Evolutionary conservation across 768 basidiomycete genomes (phyloP).

Genomic region (Leucogyrophana mollusca): DNA sequence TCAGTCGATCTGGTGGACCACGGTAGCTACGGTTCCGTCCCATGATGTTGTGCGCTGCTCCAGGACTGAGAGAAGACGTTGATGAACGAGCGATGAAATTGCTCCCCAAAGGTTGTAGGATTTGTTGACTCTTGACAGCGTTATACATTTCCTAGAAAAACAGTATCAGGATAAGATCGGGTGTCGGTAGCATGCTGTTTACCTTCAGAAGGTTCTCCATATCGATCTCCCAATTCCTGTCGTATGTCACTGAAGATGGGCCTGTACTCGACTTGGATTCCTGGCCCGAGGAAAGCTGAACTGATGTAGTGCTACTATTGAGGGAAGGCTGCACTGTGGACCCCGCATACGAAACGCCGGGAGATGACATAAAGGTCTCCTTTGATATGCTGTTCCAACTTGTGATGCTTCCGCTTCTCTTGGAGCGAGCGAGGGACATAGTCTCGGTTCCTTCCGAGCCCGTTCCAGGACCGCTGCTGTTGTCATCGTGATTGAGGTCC

Average conservation of each 20-base stretch:
- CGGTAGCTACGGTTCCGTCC: conserved; percentile 72
- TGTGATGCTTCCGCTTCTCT: conserved; percentile 79
- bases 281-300: conserved; percentile 49
- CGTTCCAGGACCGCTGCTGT: conserved; percentile 53
- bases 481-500: conserved; percentile 68
- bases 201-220: conserved; percentile 89
- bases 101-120: conserved; percentile 73
- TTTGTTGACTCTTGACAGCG: conserved; percentile 88
- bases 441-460: conserved; percentile 60
- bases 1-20: conserved; percentile 66
- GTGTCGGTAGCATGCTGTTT: conserved; percentile 8
- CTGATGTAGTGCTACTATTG: conserved; percentile 66
- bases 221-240: conserved; percentile 79
- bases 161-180: conserved; percentile 2
- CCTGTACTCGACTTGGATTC: conserved; percentile 34
- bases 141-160: conserved; percentile 83
- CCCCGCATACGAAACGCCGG: conserved; percentile 32
- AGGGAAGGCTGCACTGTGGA: conserved; percentile 35
- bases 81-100: conserved; percentile 43
- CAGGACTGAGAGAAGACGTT: conserved; percentile 58
- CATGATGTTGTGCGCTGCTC: conserved; percentile 40
- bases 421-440: conserved; percentile 45
- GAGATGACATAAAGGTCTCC: conserved; percentile 49
- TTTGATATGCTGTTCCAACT: conserved; percentile 81
- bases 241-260: conserved; percentile 44